These are phyloP conservation scores for Pilaira anomala DNA, from an alignment of 192 early-diverging fungal species.

Conservation along the genomic window DNA sequence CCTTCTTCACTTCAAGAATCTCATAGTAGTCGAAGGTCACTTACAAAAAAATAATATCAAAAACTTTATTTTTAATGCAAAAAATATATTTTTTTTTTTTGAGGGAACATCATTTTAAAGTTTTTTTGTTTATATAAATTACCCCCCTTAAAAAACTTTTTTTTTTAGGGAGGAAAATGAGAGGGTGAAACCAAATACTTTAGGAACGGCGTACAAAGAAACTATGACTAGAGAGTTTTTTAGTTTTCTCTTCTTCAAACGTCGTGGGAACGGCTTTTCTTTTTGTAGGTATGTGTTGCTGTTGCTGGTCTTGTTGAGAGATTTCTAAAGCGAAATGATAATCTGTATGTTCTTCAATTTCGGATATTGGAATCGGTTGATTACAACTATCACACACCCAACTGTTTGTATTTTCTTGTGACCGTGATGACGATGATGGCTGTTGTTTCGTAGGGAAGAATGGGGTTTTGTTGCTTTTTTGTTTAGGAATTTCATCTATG, in stretches of 20 bases:
- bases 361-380: constrained; percentile 13
- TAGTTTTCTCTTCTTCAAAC: neutral
- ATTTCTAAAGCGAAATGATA: constrained; percentile 49
- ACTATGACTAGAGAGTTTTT: too few species aligned
- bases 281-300: too few species aligned
- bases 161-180: too few species aligned
- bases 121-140: too few species aligned
- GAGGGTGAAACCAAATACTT: too few species aligned
- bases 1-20: constrained; percentile 12
- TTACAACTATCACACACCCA: constrained; percentile 33
- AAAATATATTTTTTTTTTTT: neutral
- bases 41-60: constrained; percentile 8
- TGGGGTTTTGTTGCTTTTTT: constrained; percentile 1
- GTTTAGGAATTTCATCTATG: neutral
- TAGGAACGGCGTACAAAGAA: too few species aligned
- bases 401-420: neutral
- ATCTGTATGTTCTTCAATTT: constrained; percentile 49
- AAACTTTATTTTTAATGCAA: neutral
- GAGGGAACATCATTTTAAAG: too few species aligned
- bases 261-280: too few species aligned
- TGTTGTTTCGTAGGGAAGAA: constrained; percentile 13
- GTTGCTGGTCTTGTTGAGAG: too few species aligned
- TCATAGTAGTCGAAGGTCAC: constrained; percentile 5
- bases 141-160: too few species aligned
- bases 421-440: too few species aligned